phyloP scores from a whole-genome alignment of 148 eudicot species.

The Camellia sinensis region DNA sequence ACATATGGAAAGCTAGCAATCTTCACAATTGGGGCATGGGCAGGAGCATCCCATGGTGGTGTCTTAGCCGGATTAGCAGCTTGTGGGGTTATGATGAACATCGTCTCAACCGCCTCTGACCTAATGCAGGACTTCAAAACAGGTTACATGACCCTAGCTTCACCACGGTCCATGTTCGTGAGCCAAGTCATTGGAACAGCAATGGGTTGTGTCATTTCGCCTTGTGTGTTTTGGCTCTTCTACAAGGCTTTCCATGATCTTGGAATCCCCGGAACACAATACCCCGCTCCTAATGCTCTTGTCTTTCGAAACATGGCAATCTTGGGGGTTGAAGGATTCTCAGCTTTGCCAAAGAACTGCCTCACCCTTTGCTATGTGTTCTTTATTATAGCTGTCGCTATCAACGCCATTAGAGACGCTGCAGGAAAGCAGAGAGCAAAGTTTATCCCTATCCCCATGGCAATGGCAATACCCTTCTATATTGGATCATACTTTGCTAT shows the following conservation, averaged over 20 bases:
- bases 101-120: conserved; percentile 67
- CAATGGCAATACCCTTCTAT: conserved; percentile 71
- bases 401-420: conserved; percentile 38
- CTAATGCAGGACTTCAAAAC: conserved; percentile 81
- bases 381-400: conserved; percentile 34
- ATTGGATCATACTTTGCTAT: conserved; percentile 59
- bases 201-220: conserved; percentile 60
- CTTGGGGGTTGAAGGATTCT: conserved; percentile 54
- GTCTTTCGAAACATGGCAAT: conserved; percentile 46
- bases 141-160: conserved; percentile 63
- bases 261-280: conserved; percentile 30
- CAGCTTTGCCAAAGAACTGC: conserved; percentile 52
- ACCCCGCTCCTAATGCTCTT: conserved; percentile 38
- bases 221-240: conserved; percentile 66
- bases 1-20: conserved; percentile 79
- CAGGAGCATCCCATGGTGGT: conserved; percentile 60
- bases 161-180: conserved; percentile 67
- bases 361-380: conserved; percentile 41
- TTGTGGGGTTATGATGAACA: conserved; percentile 84
- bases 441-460: conserved; percentile 63
- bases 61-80: conserved; percentile 78
- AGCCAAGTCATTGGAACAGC: conserved; percentile 58
- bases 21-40: conserved; percentile 78
- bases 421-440: conserved; percentile 25
- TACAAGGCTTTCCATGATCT: conserved; percentile 46